Conservation (phyloP, 805 yeast species). For the Myxozyma vanderwaltii region DNA sequence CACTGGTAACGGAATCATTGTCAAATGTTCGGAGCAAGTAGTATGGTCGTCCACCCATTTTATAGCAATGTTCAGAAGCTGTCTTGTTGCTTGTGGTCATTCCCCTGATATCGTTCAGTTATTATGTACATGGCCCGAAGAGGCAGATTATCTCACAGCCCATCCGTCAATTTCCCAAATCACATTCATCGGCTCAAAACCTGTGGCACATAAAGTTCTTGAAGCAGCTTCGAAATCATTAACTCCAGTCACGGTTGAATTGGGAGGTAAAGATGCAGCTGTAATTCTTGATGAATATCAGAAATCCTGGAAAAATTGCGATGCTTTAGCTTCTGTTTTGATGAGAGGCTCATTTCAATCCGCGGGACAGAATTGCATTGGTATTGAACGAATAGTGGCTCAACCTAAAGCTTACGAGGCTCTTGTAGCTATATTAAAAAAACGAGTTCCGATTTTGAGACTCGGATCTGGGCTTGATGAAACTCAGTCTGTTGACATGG, state of each 20-base stretch:
- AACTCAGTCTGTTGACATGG: slow-evolving; percentile 77
- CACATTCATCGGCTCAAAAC: slow-evolving; percentile 94
- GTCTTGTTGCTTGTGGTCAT: slow-evolving; percentile 71
- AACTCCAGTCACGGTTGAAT: slow-evolving; percentile 92
- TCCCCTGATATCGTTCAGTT: slow-evolving; percentile 85
- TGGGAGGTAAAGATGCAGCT: slow-evolving; percentile 95
- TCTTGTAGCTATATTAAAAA: slow-evolving; percentile 57
- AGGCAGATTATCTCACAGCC: slow-evolving; percentile 81
- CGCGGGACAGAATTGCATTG: slow-evolving; percentile 97
- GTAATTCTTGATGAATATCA: slow-evolving; percentile 73
- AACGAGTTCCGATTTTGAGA: slow-evolving; percentile 63
- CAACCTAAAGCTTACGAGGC: slow-evolving; percentile 66
- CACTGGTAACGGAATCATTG: slow-evolving; percentile 87
- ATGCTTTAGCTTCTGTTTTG: slow-evolving; percentile 69
- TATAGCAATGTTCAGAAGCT: slow-evolving; percentile 67
- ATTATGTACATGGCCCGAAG: slow-evolving; percentile 84
- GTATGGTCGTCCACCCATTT: slow-evolving; percentile 91
- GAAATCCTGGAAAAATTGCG: slow-evolving; percentile 37
- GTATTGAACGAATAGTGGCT: slow-evolving; percentile 91
- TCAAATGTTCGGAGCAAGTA: slow-evolving; percentile 95
- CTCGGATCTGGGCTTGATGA: slow-evolving; percentile 93
- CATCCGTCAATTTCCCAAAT: slow-evolving; percentile 83
- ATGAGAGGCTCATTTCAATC: slow-evolving; percentile 97
- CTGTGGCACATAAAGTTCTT: slow-evolving; percentile 87
- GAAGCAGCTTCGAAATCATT: slow-evolving; percentile 80